Evolutionary conservation across 2,329 filamentous ascomycete genomes (phyloP).

Genomic region (Fusarium continuum): DNA sequence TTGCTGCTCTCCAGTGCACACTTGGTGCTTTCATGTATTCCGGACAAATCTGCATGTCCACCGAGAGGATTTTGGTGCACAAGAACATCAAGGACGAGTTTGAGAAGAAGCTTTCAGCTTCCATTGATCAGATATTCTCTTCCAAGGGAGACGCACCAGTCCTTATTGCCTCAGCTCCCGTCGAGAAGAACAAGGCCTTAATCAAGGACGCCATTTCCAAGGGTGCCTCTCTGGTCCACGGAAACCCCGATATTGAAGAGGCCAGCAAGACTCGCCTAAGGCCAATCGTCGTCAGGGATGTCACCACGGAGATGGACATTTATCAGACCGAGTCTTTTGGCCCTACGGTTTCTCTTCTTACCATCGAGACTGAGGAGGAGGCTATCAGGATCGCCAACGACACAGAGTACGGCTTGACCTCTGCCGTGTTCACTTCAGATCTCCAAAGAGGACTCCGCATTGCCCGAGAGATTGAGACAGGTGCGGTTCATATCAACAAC

Average conservation of each 20-base stretch:
- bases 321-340: conserved; percentile 82
- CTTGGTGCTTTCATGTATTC: conserved; percentile 76
- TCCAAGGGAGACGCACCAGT: conserved; percentile 72
- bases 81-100: conserved; percentile 58
- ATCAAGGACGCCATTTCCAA: conserved; percentile 73
- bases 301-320: conserved; percentile 73
- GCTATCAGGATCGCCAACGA: conserved; percentile 80
- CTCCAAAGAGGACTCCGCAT: conserved; percentile 66
- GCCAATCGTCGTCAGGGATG: conserved; percentile 73
- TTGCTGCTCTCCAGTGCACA: conserved; percentile 73
- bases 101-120: conserved; percentile 52
- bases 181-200: conserved; percentile 72
- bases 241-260: conserved; percentile 48
- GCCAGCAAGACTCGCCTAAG: conserved; percentile 58
- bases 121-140: conserved; percentile 55
- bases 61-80: conserved; percentile 75
- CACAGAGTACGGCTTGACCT: conserved; percentile 78
- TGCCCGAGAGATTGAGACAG: conserved; percentile 72
- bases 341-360: conserved; percentile 74
- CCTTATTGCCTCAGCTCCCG: conserved; percentile 73
- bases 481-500: conserved; percentile 73
- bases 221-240: conserved; percentile 65
- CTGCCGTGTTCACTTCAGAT: conserved; percentile 77
- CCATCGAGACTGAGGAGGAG: conserved; percentile 74
- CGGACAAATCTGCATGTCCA: conserved; percentile 88